These are phyloP conservation scores for Sporisorium iseilematis-ciliati DNA, from an alignment of 1,284 basidiomycete genomes.

Conservation along the genomic window DNA sequence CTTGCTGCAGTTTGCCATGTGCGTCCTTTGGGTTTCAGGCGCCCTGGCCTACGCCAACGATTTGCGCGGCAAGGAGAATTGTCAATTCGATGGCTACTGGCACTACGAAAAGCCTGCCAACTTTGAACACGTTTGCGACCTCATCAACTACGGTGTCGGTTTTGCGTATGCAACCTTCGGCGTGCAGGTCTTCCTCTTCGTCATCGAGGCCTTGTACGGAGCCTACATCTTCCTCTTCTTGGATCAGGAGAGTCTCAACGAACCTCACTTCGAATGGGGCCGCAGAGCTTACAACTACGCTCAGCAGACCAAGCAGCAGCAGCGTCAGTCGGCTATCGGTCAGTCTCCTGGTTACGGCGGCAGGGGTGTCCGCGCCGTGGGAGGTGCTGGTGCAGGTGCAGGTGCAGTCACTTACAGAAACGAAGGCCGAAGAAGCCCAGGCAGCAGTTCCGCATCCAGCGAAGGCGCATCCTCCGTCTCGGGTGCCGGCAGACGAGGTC, in stretches of 20 bases:
- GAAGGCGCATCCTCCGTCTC: background rate
- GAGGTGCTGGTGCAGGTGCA: conserved; percentile 24
- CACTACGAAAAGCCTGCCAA: conserved; percentile 69
- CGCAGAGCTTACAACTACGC: conserved; percentile 65
- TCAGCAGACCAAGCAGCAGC: conserved; percentile 30
- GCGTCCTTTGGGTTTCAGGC: conserved; percentile 70
- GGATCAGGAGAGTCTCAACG: conserved; percentile 73
- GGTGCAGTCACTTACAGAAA: conserved; percentile 27
- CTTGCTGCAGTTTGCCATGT: conserved; percentile 67
- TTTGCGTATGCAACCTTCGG: conserved; percentile 70
- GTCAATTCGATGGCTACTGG: conserved; percentile 70
- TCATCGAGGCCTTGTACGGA: conserved; percentile 57
- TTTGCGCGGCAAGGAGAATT: conserved; percentile 69
- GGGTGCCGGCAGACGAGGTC: conserved; percentile 50
- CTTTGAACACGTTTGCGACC: conserved; percentile 69
- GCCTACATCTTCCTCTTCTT: conserved; percentile 69
- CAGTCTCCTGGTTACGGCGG: conserved; percentile 15
- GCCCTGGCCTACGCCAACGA: conserved; percentile 69
- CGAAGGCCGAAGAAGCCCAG: conserved; percentile 21
- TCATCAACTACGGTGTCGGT: conserved; percentile 68
- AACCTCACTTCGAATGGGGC: conserved; percentile 68
- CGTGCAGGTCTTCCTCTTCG: conserved; percentile 63
- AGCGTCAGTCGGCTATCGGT: conserved; percentile 19
- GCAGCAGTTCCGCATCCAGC: conserved; percentile 11
- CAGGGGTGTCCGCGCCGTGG: background rate